Evolutionary conservation across 1,139 yeast genomes (phyloP), one percentile per base, ranked within the genome.

Genomic region (Arxiozyma bovina): DNA sequence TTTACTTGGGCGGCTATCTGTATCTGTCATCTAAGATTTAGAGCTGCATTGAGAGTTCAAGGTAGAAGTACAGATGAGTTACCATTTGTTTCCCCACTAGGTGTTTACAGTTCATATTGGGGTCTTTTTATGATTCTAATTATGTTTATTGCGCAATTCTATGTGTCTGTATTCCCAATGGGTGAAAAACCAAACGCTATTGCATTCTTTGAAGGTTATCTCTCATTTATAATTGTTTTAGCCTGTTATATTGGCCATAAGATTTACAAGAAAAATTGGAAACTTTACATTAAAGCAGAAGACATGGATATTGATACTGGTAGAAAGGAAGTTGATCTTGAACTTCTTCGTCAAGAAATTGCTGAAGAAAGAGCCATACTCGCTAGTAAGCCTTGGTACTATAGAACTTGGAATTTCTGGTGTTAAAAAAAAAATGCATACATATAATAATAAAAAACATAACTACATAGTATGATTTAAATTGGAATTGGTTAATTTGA

Each of bases 251-350:
- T 77, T 41, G 74, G 73, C 57, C 87, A 85, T 74, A 77, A 83
- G 62, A 30, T 82, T 20, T 83, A 80, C 77, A 77, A 74, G 61
- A 78, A 73, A 60, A 80, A 81, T 66, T 83, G 82, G 80, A 76
- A 65, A 50, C 61, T 81, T 40, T 77, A 68, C 61, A 73, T 77
- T 63, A 75, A 77, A 57, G 77, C 82, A 50, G 67, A 72, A 51
- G 80, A 82, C 54, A 77, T 85, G 61, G 90, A 84, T 66, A 71
- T 85, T 57, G 90, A 85, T 63, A 77, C 84, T 38, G 91, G 91
- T 68, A 82, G 90, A 79, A 79, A 86, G 67, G 85, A 82, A 60
- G 70, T 78, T 57, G 90, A 85, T 66, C 69, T 83, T 61, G 90
- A 85, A 59, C 73, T 82, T 54, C 74, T 84, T 64, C 82, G 76